phyloP scores from a whole-genome alignment of 495 filamentous ascomycete species.

The Neurospora intermedia region DNA sequence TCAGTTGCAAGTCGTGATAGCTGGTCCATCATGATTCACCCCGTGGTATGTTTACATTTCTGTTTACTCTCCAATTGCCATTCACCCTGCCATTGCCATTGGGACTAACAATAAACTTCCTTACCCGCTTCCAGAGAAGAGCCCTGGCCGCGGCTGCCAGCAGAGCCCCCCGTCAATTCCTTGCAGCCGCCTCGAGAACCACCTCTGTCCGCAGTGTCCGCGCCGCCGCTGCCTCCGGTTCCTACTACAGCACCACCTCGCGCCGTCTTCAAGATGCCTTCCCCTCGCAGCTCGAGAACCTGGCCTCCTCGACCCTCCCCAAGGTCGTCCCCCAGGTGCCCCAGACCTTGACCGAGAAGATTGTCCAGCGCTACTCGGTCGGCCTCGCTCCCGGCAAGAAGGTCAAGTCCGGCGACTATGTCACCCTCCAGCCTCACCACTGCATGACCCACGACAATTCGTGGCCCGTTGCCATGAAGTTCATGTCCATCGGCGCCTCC shows the following conservation, averaged over 20 bases:
- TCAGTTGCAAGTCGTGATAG: slow-evolving; percentile 1
- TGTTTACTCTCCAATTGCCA: neutral
- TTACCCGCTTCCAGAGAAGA: slow-evolving; percentile 13
- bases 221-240: neutral
- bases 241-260: slow-evolving; percentile 16
- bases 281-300: slow-evolving; percentile 18
- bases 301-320: slow-evolving; percentile 1
- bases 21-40: slow-evolving; percentile 13
- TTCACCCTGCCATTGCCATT: neutral
- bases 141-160: slow-evolving; percentile 19
- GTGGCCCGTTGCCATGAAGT: slow-evolving; percentile 77
- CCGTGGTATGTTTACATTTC: slow-evolving; percentile 10
- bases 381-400: slow-evolving; percentile 61
- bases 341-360: slow-evolving; percentile 89
- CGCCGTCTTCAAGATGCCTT: slow-evolving; percentile 16
- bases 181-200: slow-evolving; percentile 2
- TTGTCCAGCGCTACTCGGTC: slow-evolving; percentile 68
- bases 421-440: slow-evolving; percentile 60
- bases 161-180: slow-evolving; percentile 12
- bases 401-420: slow-evolving; percentile 70
- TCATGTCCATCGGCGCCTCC: slow-evolving; percentile 78
- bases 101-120: neutral
- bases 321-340: slow-evolving; percentile 18
- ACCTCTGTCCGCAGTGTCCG: slow-evolving; percentile 2
- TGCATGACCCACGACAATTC: slow-evolving; percentile 95